A percentile compares a stretch with the other conserved stretches of the same genome.
Conservation (phyloP, 177 flowering plant species). For the Vitis hybrid region DNA sequence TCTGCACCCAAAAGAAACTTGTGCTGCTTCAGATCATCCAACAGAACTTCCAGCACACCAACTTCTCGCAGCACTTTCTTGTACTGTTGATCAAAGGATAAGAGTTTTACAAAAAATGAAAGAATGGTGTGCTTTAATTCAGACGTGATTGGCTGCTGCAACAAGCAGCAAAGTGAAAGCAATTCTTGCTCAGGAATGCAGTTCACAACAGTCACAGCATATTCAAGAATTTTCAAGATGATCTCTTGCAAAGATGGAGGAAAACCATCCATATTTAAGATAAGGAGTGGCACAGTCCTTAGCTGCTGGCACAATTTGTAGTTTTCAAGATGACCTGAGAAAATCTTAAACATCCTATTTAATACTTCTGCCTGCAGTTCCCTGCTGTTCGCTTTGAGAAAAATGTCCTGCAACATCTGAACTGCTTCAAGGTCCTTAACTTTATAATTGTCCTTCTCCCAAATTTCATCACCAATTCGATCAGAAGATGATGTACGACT, state of each 20-base stretch:
- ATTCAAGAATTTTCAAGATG: constrained; percentile 93
- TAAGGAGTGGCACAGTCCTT: constrained; percentile 91
- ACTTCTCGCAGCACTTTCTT: constrained; percentile 96
- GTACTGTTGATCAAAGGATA: constrained; percentile 97
- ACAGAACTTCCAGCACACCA: constrained; percentile 88
- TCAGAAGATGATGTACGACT: constrained; percentile 66
- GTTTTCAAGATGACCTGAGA: constrained; percentile 94
- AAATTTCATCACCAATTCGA: constrained; percentile 52
- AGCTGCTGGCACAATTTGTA: constrained; percentile 90
- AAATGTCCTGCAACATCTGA: constrained; percentile 94
- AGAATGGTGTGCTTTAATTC: constrained; percentile 86
- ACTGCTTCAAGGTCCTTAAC: constrained; percentile 97
- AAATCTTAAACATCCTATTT: constrained; percentile 92
- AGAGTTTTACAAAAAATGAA: constrained; percentile 87
- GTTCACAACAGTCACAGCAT: constrained; percentile 98
- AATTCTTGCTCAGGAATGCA: constrained; percentile 98
- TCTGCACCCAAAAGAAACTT: constrained; percentile 72
- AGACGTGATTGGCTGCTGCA: constrained; percentile 89
- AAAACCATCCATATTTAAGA: constrained; percentile 88
- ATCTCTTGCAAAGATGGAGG: constrained; percentile 85
- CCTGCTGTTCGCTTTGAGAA: constrained; percentile 81
- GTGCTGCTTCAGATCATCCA: constrained; percentile 92
- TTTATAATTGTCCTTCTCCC: constrained; percentile 77
- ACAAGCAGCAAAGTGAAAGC: constrained; percentile 90
- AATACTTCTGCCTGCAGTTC: constrained; percentile 92